Percentiles rank a stretch among this genome's conserved stretches.
Conservation (phyloP, 768 basidiomycete species). For the Trametes gibbosa region DNA sequence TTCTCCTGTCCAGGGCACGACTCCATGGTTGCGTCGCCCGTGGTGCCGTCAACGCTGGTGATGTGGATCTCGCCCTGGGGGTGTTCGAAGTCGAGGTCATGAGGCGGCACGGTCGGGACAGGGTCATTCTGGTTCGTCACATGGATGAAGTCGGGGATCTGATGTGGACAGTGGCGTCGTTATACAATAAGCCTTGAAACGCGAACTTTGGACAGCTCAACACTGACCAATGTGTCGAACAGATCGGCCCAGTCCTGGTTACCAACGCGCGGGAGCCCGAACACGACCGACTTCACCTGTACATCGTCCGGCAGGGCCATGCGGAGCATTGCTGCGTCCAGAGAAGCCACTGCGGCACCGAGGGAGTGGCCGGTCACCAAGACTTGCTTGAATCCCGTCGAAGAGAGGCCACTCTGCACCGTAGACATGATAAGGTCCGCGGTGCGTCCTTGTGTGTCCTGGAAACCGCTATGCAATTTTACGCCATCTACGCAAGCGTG, state of each 20-base stretch:
- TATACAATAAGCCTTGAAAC: neutral
- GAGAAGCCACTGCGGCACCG: constrained; percentile 32
- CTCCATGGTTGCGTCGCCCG: constrained; percentile 22
- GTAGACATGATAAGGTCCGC: constrained; percentile 27
- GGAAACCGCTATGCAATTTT: constrained; percentile 30
- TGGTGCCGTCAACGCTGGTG: constrained; percentile 15
- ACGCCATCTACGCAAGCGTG: constrained; percentile 12
- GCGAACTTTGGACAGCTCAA: neutral
- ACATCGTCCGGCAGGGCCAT: constrained; percentile 27
- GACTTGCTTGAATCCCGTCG: constrained; percentile 28
- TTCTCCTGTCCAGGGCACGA: constrained; percentile 32
- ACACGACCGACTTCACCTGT: constrained; percentile 26
- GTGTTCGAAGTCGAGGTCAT: constrained; percentile 45
- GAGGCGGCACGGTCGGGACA: constrained; percentile 35
- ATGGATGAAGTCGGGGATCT: constrained; percentile 39
- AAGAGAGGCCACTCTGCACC: constrained; percentile 24
- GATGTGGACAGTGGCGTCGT: neutral
- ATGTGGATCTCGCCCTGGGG: constrained; percentile 39
- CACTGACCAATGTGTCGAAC: constrained; percentile 25
- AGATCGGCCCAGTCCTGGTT: constrained; percentile 33
- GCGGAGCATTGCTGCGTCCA: constrained; percentile 32
- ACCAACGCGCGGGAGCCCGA: constrained; percentile 32
- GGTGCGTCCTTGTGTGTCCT: constrained; percentile 27
- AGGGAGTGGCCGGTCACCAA: constrained; percentile 29
- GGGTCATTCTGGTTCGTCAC: constrained; percentile 51